Conservation (phyloP, 805 yeast species). For the Candida pini region DNA sequence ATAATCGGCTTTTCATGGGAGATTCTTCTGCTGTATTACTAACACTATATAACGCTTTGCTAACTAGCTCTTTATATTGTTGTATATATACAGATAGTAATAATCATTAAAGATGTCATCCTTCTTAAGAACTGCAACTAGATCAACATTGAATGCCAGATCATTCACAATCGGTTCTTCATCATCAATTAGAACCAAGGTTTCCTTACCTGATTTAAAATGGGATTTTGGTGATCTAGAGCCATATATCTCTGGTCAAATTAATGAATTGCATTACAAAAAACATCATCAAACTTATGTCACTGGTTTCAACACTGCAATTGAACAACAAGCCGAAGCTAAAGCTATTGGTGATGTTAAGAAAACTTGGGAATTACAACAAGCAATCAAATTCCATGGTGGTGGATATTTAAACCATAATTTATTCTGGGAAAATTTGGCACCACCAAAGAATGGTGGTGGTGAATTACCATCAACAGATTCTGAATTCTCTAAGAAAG, state of each 20-base stretch:
- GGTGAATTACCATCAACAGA: conserved; percentile 58
- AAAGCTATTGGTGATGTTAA: conserved; percentile 49
- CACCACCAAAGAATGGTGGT: conserved; percentile 72
- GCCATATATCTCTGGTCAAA: conserved; percentile 80
- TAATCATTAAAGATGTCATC: conserved; percentile 14
- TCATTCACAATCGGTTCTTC: conserved; percentile 11
- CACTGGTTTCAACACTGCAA: conserved; percentile 73
- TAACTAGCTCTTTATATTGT: neutral
- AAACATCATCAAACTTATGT: conserved; percentile 94
- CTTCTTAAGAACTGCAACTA: conserved; percentile 22
- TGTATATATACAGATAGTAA: no score
- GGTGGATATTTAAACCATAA: conserved; percentile 88
- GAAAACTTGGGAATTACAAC: conserved; percentile 60
- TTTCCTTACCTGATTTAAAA: conserved; percentile 73
- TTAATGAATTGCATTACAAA: conserved; percentile 80
- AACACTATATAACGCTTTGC: neutral
- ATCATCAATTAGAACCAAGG: conserved; percentile 49
- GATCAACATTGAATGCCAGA: conserved; percentile 14
- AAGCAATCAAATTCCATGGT: conserved; percentile 81
- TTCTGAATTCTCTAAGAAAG: conserved; percentile 54
- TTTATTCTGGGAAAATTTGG: conserved; percentile 82
- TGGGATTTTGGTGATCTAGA: conserved; percentile 83
- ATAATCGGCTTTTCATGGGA: no score
- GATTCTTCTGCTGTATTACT: neutral
- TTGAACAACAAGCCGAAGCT: conserved; percentile 69